These are phyloP conservation scores for Melampsora americana DNA, from an alignment of 1,284 basidiomycete species.

Conservation along the genomic window DNA sequence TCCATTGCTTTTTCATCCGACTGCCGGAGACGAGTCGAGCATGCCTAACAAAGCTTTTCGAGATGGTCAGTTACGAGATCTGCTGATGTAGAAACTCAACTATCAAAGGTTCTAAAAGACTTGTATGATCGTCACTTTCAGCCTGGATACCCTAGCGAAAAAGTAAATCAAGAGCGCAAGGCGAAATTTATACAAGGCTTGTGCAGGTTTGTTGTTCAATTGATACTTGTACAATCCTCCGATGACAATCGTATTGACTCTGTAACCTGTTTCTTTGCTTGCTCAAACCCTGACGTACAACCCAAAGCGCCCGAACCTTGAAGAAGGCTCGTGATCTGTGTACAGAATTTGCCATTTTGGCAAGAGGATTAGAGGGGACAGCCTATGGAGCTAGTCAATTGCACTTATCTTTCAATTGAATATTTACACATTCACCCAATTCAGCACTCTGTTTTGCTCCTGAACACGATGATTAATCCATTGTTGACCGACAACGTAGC, in stretches of 20 bases:
- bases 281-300: too few species aligned
- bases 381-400: slow-evolving; percentile 37
- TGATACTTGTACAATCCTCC: too few species aligned
- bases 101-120: too few species aligned
- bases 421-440: too few species aligned
- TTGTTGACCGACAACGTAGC: too few species aligned
- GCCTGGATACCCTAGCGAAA: slow-evolving; percentile 30
- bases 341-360: slow-evolving; percentile 31
- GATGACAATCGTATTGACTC: too few species aligned
- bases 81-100: background rate
- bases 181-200: slow-evolving; percentile 20
- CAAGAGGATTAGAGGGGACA: slow-evolving; percentile 34
- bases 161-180: slow-evolving; percentile 24
- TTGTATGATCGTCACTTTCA: background rate
- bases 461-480: too few species aligned
- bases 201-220: slow-evolving; percentile 16
- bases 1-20: slow-evolving; percentile 50
- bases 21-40: slow-evolving; percentile 46
- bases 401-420: slow-evolving; percentile 25
- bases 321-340: slow-evolving; percentile 40
- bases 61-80: slow-evolving; percentile 12
- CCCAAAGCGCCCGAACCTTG: slow-evolving; percentile 29
- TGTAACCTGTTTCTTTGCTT: too few species aligned
- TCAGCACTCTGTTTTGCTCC: too few species aligned
- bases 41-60: slow-evolving; percentile 46